phyloP scores from a whole-genome alignment of 345 rosid genomes.

The Populus euphratica region DNA sequence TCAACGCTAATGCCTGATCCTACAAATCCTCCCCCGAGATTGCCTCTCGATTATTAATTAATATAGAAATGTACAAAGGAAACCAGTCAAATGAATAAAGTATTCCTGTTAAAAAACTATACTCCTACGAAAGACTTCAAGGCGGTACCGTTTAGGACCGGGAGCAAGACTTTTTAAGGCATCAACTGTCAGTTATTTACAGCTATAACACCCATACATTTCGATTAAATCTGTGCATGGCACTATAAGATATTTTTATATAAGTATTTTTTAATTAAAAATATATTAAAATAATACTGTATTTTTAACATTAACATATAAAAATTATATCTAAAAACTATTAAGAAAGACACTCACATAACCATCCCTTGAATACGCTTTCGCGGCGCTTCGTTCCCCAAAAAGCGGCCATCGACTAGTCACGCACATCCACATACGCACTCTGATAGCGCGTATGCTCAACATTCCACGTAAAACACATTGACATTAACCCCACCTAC shows the following conservation, averaged over 20 bases:
- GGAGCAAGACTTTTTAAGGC: not conserved
- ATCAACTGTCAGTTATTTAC: not conserved
- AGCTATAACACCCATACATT: not conserved
- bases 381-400: constrained; percentile 10
- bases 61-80: not conserved
- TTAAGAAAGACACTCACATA: not conserved
- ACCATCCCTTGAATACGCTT: not conserved
- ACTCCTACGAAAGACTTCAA: not conserved
- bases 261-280: too few species aligned
- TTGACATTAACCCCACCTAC: not conserved
- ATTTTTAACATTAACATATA: too few species aligned
- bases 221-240: not conserved
- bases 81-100: not conserved
- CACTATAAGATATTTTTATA: too few species aligned
- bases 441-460: not conserved
- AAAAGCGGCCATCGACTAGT: not conserved
- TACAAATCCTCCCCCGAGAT: not conserved
- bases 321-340: too few species aligned
- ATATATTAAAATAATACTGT: too few species aligned
- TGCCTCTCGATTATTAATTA: not conserved
- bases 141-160: not conserved
- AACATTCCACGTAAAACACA: not conserved
- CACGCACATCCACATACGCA: not conserved
- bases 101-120: too few species aligned
- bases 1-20: not conserved